Conservation (phyloP, 768 basidiomycete species). For the Symmetrospora coprosmae region DNA sequence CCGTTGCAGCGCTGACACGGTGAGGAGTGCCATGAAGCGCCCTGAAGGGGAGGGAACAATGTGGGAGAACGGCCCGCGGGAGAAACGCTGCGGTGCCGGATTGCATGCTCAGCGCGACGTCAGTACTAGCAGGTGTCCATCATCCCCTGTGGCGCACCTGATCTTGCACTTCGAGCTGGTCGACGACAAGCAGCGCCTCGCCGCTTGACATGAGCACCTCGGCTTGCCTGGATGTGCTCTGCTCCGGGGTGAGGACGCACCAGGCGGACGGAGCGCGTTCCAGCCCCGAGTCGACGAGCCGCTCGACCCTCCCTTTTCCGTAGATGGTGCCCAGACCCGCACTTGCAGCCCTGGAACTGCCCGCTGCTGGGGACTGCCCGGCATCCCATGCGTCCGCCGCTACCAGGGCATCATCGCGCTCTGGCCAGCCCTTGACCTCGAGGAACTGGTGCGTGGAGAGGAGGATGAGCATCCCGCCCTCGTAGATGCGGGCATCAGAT, state of each 20-base stretch:
- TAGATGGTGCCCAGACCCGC: background rate
- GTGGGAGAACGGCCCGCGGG: constrained; percentile 74
- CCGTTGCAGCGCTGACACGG: constrained; percentile 44
- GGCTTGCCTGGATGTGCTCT: constrained; percentile 73
- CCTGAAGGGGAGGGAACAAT: constrained; percentile 86
- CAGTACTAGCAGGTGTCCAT: background rate
- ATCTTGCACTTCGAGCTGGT: constrained; percentile 75
- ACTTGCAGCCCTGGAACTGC: too few species aligned
- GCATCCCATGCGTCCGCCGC: background rate
- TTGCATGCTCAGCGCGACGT: background rate
- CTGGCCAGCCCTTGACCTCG: constrained; percentile 70
- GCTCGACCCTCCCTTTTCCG: constrained; percentile 17
- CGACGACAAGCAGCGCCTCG: constrained; percentile 64
- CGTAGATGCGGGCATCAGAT: constrained; percentile 70
- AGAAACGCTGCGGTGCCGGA: constrained; percentile 47
- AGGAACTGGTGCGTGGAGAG: constrained; percentile 59
- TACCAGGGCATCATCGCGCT: background rate
- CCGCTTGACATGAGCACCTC: constrained; percentile 76
- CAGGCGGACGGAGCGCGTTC: constrained; percentile 66
- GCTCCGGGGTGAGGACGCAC: constrained; percentile 78
- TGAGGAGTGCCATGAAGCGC: constrained; percentile 73
- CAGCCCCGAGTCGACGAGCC: constrained; percentile 44
- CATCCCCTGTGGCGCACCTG: constrained; percentile 38
- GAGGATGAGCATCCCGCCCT: constrained; percentile 71
- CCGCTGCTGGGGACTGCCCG: too few species aligned